Conservation (phyloP, 306 rosid genomes). For the Vicia faba region DNA sequence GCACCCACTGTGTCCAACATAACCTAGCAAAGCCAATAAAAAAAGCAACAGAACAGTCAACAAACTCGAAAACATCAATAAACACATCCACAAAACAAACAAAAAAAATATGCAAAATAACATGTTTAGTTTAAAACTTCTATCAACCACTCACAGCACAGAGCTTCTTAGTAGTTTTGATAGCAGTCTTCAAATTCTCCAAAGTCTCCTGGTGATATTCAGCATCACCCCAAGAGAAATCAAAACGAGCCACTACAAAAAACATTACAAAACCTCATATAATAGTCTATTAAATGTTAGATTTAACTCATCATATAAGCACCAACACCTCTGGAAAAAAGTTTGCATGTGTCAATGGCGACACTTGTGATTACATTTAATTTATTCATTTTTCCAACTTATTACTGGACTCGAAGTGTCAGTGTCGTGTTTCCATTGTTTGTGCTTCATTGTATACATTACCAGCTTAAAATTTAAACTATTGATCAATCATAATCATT, state of each 20-base stretch:
- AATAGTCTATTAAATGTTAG: background rate
- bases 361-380: too few relatives aligned
- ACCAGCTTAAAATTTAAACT: too few relatives aligned
- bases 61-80: background rate
- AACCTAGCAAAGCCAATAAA: constrained; percentile 48
- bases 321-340: too few relatives aligned
- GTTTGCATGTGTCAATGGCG: too few relatives aligned
- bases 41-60: constrained; percentile 20
- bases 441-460: too few relatives aligned
- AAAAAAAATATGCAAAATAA: constrained; percentile 18
- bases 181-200: constrained; percentile 82
- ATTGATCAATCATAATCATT: background rate
- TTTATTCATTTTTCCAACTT: too few relatives aligned
- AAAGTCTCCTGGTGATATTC: constrained; percentile 87
- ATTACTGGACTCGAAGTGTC: too few relatives aligned
- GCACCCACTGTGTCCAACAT: constrained; percentile 91
- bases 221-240: constrained; percentile 85
- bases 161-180: constrained; percentile 80
- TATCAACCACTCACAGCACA: constrained; percentile 71
- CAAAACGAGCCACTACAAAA: constrained; percentile 90
- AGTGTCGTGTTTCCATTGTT: too few relatives aligned
- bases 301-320: background rate
- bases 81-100: background rate
- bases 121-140: background rate
- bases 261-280: constrained; percentile 29